Percentiles rank a stretch among this genome's conserved stretches.
Evolutionary conservation across 495 filamentous ascomycete species (phyloP).

Genomic region (Achaetomiella virescens): DNA sequence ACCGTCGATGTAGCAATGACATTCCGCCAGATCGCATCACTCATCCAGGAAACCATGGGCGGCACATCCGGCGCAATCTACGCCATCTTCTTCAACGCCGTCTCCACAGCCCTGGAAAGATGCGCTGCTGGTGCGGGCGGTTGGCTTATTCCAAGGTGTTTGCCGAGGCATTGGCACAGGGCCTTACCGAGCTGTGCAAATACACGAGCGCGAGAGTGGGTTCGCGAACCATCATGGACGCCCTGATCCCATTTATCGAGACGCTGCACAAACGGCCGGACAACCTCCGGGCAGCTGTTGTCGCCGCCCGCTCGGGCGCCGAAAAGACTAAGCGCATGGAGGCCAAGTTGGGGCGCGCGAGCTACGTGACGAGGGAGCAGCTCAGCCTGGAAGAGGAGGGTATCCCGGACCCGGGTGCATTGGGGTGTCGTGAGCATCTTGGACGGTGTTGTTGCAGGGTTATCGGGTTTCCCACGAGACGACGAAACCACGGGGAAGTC

Average conservation of each 20-base stretch:
- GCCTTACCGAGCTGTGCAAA: not conserved
- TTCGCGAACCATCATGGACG: not conserved
- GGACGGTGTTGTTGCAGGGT: not conserved
- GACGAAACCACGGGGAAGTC: too few species aligned
- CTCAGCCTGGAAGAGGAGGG: not conserved
- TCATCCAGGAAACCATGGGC: not conserved
- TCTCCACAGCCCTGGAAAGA: not conserved
- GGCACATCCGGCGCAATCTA: not conserved
- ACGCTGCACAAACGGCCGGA: not conserved
- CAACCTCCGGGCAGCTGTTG: not conserved
- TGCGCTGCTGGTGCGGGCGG: not conserved
- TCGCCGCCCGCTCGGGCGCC: not conserved
- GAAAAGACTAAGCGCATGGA: not conserved
- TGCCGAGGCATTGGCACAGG: not conserved
- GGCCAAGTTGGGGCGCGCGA: not conserved
- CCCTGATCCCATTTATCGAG: not conserved
- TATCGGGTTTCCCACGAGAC: not conserved
- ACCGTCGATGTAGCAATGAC: not conserved
- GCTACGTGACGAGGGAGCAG: not conserved
- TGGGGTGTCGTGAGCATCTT: not conserved
- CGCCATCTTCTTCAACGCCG: not conserved
- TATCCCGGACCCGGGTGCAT: not conserved
- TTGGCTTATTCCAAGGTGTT: not conserved
- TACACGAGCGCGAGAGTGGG: not conserved
- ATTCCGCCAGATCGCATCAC: not conserved